Evolutionary conservation across 352 stramenopile species (phyloP), one percentile per base, ranked within the genome.

Genomic region (Phytopythium oedochilum): DNA sequence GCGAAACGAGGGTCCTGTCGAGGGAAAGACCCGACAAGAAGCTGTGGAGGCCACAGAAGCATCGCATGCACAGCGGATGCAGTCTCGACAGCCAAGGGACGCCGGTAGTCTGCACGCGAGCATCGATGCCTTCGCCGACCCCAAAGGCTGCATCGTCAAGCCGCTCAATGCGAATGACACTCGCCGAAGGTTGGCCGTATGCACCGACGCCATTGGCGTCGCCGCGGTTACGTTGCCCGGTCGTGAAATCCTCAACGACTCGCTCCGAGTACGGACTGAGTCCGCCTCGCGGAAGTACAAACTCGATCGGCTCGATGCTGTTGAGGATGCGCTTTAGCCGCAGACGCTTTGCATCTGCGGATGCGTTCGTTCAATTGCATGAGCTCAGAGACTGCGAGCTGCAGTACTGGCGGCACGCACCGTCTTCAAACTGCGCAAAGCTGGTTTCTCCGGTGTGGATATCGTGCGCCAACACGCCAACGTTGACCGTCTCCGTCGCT

Each of bases 381-480:
- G n/a, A n/a, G n/a, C n/a, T n/a, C n/a, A n/a, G n/a, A n/a, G n/a
- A 5, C 42, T 18, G 28, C 15, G 32, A 34, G 18, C 17, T 5
- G 2, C 25, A 43, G 5, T 22, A 8, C 4, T 17, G 23, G 17
- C 32, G 8, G 9, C 8, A 39, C 48, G 39, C 25, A 83, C 73
- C 70, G 36, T 83, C 73, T 32, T 80, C 53, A 42, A 83, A 77
- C 28, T 83, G 70, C 7, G 75, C 65, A 34, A 75, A 75, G 25
- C 70, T 57, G 31, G 57, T 57, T 15, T 78, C 68, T n/a, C 73
- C 73, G 38, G 62, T 68, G 29, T 83, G 73, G 0, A 78, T 43
- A 28, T 83, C 70, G 23, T 83, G 63, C 17, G 71, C 59, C 14
- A 75, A 66, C 17, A 75, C 11, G 0, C 70, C 70, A 42, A 75